Percentiles rank a stretch among this genome's conserved stretches.
These are phyloP conservation scores for Venturia asperata DNA, from an alignment of 2,329 filamentous ascomycete genomes.

Conservation along the genomic window DNA sequence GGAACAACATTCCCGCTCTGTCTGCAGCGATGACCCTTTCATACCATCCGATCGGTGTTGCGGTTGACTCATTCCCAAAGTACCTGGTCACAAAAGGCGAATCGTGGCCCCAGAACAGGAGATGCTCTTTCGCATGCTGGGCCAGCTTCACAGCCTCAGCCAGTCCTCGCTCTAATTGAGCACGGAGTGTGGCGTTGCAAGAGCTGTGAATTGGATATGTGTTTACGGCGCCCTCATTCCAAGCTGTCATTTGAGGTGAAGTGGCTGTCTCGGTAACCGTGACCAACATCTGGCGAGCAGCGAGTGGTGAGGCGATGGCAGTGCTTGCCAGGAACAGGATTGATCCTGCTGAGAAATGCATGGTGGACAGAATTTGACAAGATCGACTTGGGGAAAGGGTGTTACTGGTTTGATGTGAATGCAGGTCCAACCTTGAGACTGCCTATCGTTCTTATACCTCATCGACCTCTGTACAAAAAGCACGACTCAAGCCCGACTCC, in stretches of 20 bases:
- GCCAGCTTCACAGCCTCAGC: conserved; percentile 53
- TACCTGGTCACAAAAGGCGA: conserved; percentile 58
- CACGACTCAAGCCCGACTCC: neutral
- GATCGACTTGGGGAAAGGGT: neutral
- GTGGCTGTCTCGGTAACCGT: neutral
- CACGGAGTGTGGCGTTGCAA: conserved; percentile 56
- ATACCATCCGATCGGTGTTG: conserved; percentile 55
- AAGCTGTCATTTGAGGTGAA: neutral
- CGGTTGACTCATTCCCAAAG: conserved; percentile 55
- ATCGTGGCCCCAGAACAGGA: conserved; percentile 49
- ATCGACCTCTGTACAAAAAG: neutral
- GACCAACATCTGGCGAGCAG: neutral
- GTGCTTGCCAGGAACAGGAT: neutral
- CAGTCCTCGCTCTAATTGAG: conserved; percentile 50
- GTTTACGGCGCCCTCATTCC: neutral
- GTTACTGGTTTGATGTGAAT: neutral
- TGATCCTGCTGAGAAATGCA: neutral
- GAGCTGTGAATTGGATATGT: conserved; percentile 51
- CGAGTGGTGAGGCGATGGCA: neutral
- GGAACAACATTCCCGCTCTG: conserved; percentile 52
- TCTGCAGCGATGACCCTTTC: conserved; percentile 54
- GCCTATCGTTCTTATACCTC: neutral
- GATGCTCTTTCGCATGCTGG: conserved; percentile 55
- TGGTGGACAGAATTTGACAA: neutral
- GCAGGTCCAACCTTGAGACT: neutral